A percentile compares a stretch with the other conserved stretches of the same genome.
These are phyloP conservation scores for Paraconiothyrium brasiliense DNA, from an alignment of 2,329 filamentous ascomycete species.

Conservation along the genomic window DNA sequence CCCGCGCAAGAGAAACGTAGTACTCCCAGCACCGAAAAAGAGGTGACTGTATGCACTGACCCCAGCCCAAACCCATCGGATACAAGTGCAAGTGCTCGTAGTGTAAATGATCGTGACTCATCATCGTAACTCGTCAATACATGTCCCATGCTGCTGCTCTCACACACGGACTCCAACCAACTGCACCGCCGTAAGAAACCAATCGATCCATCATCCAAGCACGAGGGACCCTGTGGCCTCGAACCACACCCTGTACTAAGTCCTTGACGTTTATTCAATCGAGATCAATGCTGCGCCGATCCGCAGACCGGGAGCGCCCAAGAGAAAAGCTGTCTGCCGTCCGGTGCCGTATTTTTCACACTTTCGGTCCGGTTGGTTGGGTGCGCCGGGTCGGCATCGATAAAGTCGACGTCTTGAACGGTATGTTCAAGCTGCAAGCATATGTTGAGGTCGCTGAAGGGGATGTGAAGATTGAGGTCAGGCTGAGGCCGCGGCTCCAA, in stretches of 20 bases:
- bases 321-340: constrained; percentile 13
- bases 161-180: not conserved
- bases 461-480: not conserved
- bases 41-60: not conserved
- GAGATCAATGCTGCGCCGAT: constrained; percentile 19
- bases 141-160: too few species aligned
- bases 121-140: not conserved
- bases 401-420: not conserved
- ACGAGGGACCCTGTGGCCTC: constrained; percentile 18
- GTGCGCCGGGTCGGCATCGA: not conserved
- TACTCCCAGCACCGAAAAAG: too few species aligned
- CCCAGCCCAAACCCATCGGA: not conserved
- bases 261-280: constrained; percentile 19
- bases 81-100: not conserved
- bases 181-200: not conserved
- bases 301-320: constrained; percentile 19
- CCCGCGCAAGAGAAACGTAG: too few species aligned
- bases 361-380: not conserved
- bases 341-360: constrained; percentile 20
- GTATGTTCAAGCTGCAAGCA: not conserved
- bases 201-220: not conserved
- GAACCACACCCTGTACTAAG: constrained; percentile 20
- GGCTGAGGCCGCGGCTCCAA: not conserved
- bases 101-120: not conserved
- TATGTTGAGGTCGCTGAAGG: not conserved